Conservation (phyloP, 2,329 filamentous ascomycete species). For the Claviceps sp. region DNA sequence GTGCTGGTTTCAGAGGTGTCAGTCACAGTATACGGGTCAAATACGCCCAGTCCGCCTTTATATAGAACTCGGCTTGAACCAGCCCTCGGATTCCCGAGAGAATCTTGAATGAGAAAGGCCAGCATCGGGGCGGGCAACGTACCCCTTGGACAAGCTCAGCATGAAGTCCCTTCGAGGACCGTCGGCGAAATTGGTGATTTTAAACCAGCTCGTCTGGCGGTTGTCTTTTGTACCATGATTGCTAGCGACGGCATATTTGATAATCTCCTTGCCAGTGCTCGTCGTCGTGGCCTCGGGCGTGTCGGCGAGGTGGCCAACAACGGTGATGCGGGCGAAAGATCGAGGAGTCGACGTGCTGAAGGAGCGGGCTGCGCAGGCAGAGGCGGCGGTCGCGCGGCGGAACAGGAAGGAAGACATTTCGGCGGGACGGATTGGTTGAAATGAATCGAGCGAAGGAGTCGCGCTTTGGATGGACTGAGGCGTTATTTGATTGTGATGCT, state of each 20-base stretch:
- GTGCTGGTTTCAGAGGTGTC: slow-evolving; percentile 38
- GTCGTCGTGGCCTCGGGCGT: slow-evolving; percentile 64
- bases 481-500: too few species aligned
- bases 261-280: slow-evolving; percentile 55
- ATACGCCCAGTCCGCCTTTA: background rate
- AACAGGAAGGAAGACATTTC: slow-evolving; percentile 36
- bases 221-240: slow-evolving; percentile 54
- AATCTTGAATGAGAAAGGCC: background rate
- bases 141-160: slow-evolving; percentile 72
- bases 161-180: slow-evolving; percentile 60
- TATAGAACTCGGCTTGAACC: background rate
- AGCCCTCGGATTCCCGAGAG: background rate
- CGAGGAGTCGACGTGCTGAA: slow-evolving; percentile 62
- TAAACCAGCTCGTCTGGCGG: slow-evolving; percentile 75
- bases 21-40: slow-evolving; percentile 5
- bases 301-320: slow-evolving; percentile 74
- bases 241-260: slow-evolving; percentile 67
- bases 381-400: slow-evolving; percentile 36
- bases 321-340: slow-evolving; percentile 63
- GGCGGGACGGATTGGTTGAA: background rate
- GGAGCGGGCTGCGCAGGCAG: slow-evolving; percentile 42
- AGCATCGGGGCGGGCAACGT: slow-evolving; percentile 24
- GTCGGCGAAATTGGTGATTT: slow-evolving; percentile 59
- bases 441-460: too few species aligned
- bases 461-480: too few species aligned